phyloP scores from a whole-genome alignment of 176 grass and related monocot species.

The Cenchrus americanus region DNA sequence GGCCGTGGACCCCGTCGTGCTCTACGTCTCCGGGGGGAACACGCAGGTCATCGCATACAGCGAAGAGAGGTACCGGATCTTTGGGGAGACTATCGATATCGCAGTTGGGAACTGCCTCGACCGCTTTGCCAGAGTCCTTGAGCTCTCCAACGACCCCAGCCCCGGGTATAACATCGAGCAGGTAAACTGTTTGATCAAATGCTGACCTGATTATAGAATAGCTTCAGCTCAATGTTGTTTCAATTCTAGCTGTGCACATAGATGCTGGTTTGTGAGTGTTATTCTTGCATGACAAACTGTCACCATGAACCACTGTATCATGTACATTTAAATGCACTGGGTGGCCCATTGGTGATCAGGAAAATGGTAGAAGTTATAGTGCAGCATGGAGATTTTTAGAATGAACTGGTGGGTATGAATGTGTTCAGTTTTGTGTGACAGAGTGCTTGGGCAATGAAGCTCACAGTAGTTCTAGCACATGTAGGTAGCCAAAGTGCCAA shows the following conservation, averaged over 20 bases:
- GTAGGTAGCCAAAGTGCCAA: not conserved
- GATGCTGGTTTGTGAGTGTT: not conserved
- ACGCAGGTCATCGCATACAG: conserved; percentile 96
- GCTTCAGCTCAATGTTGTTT: not conserved
- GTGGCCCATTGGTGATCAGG: not conserved
- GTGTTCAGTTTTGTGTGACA: not conserved
- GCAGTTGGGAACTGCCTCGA: conserved; percentile 91
- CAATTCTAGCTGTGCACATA: not conserved
- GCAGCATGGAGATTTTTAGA: not conserved
- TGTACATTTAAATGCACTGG: not conserved
- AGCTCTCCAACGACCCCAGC: conserved; percentile 84
- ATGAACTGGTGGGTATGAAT: not conserved
- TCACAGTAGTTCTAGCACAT: not conserved
- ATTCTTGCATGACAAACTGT: not conserved
- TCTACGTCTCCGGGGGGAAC: conserved; percentile 87
- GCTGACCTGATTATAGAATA: not conserved
- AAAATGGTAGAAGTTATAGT: too few species aligned
- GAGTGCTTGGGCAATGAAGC: not conserved
- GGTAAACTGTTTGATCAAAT: conserved; percentile 47
- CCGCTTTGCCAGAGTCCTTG: conserved; percentile 80
- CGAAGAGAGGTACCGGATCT: conserved; percentile 83
- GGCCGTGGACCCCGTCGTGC: conserved; percentile 81
- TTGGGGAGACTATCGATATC: conserved; percentile 94
- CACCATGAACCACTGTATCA: not conserved
- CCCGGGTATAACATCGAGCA: conserved; percentile 94